These are phyloP conservation scores for Paracoccidioides lutzii DNA, from an alignment of 2,329 filamentous ascomycete genomes.

Conservation along the genomic window DNA sequence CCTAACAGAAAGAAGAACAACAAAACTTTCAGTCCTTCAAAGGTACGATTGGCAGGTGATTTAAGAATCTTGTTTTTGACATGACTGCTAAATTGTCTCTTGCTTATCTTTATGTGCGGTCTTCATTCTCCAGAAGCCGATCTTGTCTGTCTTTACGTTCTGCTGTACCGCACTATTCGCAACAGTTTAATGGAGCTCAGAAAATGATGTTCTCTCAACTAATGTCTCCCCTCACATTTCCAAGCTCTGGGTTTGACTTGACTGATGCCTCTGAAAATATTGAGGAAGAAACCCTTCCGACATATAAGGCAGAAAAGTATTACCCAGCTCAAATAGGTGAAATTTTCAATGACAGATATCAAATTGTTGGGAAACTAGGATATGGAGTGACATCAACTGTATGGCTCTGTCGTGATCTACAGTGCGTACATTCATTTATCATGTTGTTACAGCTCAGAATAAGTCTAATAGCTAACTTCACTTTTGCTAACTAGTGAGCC, in stretches of 20 bases:
- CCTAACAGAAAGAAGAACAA: not conserved
- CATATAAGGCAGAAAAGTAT: constrained; percentile 8
- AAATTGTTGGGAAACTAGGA: constrained; percentile 15
- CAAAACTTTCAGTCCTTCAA: not conserved
- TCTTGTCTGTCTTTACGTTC: not conserved
- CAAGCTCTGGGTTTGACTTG: constrained; percentile 5
- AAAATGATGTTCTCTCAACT: not conserved
- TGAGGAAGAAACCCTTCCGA: constrained; percentile 10
- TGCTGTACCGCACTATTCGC: not conserved
- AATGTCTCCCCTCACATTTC: constrained; percentile 1
- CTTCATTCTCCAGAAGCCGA: not conserved
- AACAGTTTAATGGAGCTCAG: not conserved
- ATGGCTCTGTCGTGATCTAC: constrained; percentile 14
- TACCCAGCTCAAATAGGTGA: constrained; percentile 9
- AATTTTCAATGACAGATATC: constrained; percentile 10
- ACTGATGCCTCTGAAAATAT: constrained; percentile 4
- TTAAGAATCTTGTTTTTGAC: not conserved
- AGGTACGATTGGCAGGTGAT: not conserved
- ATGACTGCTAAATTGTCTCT: not conserved
- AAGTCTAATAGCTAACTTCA: not conserved
- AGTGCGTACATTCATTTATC: constrained; percentile 5
- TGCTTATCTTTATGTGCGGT: not conserved
- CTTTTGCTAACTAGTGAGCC: not conserved
- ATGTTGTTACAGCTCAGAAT: not conserved
- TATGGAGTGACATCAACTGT: constrained; percentile 15